phyloP scores from a whole-genome alignment of 2,329 filamentous ascomycete species.

The Fonsecaea erecta region DNA sequence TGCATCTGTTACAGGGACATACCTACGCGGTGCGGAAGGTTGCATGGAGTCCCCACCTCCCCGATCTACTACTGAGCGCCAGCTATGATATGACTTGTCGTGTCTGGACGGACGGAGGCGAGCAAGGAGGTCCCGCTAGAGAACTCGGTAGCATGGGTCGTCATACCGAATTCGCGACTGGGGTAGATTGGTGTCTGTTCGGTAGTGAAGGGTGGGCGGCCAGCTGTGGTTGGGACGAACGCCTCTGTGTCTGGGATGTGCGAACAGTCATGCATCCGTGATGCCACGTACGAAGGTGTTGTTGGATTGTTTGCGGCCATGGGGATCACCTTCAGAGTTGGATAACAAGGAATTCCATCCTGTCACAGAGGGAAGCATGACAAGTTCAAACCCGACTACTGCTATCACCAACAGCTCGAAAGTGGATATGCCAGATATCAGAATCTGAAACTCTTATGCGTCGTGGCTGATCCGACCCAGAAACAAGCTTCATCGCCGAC shows the following conservation, averaged over 20 bases:
- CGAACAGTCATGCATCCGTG: slow-evolving; percentile 61
- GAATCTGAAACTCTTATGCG: slow-evolving; percentile 6
- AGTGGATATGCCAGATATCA: slow-evolving; percentile 12
- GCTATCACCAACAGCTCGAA: not conserved
- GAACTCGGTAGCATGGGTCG: slow-evolving; percentile 86
- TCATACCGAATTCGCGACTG: slow-evolving; percentile 95
- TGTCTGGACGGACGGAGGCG: slow-evolving; percentile 83
- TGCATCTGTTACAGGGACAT: slow-evolving; percentile 78
- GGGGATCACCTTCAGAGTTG: slow-evolving; percentile 5
- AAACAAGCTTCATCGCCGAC: slow-evolving; percentile 22
- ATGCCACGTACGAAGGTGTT: not conserved
- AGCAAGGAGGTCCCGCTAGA: slow-evolving; percentile 46
- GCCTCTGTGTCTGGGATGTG: slow-evolving; percentile 89
- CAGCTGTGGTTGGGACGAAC: slow-evolving; percentile 92
- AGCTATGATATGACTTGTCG: slow-evolving; percentile 99
- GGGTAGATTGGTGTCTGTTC: slow-evolving; percentile 97
- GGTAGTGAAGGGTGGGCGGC: slow-evolving; percentile 95
- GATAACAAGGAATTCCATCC: slow-evolving; percentile 7
- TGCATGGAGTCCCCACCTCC: slow-evolving; percentile 92
- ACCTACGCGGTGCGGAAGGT: slow-evolving; percentile 86
- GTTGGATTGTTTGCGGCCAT: slow-evolving; percentile 7
- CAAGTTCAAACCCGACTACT: not conserved
- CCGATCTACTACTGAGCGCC: slow-evolving; percentile 81
- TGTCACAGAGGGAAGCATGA: not conserved
- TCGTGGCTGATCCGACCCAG: slow-evolving; percentile 14